Evolutionary conservation across 1,139 yeast genomes (phyloP), one percentile per base, ranked within the genome.

Genomic region (Suhomyces coccinellae): DNA sequence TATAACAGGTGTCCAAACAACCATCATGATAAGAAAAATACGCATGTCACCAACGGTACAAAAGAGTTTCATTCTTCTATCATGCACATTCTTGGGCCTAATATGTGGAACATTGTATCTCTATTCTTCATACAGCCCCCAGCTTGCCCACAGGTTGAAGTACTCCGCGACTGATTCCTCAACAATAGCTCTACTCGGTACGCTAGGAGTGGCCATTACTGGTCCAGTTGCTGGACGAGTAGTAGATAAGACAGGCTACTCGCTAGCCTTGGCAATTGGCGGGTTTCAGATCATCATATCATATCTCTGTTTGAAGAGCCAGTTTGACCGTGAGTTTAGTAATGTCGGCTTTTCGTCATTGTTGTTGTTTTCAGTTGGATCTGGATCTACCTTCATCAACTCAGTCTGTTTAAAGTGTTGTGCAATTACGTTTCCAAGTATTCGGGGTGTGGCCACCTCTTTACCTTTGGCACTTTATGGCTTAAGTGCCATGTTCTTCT

Each of bases 91-190:
- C 43, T 59, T 76, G 27, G 82, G 83, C 33, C 64, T 82, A 43
- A 79, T 78, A 33, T 67, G 85, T 57, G 87, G 87, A 5, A 82
- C 87, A 6, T 67, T 82, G 59, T 81, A 81, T 56, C 60, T 80
- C 28, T 81, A 77, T 57, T 77, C 82, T 3, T 80, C 85, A 6
- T 82, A 80, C 56, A 81, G 85, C 38, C 87, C 88, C 4, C 87
- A 82, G 56, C 66, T 82, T 50, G 85, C 87, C 3, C 65, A 66
- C 22, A 70, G 69, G 41, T 69, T 83, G 39, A 63, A 66, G 15
- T 73, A 83, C 49, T 59, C 75, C 5, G 87, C 82, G 11, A 73
- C 84, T 0, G 76, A 79, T 46, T 68, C 83, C 11, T 77, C 83
- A 28, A 62, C 72, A 22, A 76, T 83, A 4, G 87, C 86, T 3